Evolutionary conservation across 768 basidiomycete genomes (phyloP), one percentile per base, ranked within the genome.

Genomic region (Tylopilus plumbeoviolaceoides): DNA sequence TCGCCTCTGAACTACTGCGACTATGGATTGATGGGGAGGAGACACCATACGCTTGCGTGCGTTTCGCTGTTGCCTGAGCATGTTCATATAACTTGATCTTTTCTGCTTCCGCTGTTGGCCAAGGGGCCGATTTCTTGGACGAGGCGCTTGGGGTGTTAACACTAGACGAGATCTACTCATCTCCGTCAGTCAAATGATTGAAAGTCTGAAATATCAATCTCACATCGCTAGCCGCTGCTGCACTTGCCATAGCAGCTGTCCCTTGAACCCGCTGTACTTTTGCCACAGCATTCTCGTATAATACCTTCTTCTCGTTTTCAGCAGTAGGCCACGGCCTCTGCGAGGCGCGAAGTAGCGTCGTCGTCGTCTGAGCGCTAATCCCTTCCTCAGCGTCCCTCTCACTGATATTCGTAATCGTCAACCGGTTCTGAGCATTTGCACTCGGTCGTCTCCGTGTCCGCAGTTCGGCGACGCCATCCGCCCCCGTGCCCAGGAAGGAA

Each of bases 91-190:
- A 63, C n/a, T 78, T 75, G 1, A 78, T 68, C 60, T 92, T 91
- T 64, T 92, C 90, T 50, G 83, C 80, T 67, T 90, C 89, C 0
- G 91, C 87, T 1, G 84, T 78, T 7, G 73, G 73, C 87, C 86
- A 91, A 18, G 62, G 44, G 3, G 60, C 3, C 0, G 53, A 44
- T 21, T 57, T 60, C 53, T 66, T 66, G 47, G 56, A 45, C 12
- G 51, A 6, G 12, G 47, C 25, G 3, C 54, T n/a, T 10, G 48
- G 5, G 31, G 62, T 46, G 5, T 42, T n/a, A 4, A 11, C 20
- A 41, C 15, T 21, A 7, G 59, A 42, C 14, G 51, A 21, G 36
- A 42, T 18, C 58, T 67, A 23, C 43, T 44, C 21, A 31, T 9
- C 7, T 48, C 15, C 21, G 30, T 68, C 41, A 58, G 53, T 30